These are phyloP conservation scores for Neurospora cerealis DNA, from an alignment of 495 filamentous ascomycete genomes.

Conservation along the genomic window DNA sequence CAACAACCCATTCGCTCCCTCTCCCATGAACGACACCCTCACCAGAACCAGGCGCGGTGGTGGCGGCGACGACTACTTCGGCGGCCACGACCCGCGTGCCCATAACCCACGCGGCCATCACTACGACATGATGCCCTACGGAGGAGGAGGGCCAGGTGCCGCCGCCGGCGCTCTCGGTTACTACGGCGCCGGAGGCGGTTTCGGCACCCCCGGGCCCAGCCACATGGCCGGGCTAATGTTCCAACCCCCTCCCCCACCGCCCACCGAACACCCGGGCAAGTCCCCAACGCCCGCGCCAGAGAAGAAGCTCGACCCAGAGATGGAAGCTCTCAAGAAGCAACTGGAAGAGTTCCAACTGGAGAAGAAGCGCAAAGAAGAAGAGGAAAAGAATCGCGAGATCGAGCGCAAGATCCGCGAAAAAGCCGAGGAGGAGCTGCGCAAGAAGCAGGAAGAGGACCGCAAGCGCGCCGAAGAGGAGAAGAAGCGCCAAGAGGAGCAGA, in stretches of 20 bases:
- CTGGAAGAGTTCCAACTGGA: constrained; percentile 28
- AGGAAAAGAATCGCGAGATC: constrained; percentile 31
- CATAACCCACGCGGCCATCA: constrained; percentile 19
- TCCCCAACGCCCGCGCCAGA: constrained; percentile 30
- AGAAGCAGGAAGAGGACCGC: constrained; percentile 26
- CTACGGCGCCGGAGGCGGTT: constrained; percentile 8
- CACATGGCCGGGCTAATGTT: constrained; percentile 33
- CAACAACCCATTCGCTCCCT: constrained; percentile 32
- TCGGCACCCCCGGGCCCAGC: constrained; percentile 19
- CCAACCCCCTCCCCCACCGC: constrained; percentile 34
- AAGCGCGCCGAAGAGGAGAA: constrained; percentile 25
- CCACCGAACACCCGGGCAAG: constrained; percentile 27
- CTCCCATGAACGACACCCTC: constrained; percentile 12
- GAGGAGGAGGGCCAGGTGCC: constrained; percentile 7
- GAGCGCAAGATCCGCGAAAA: constrained; percentile 37
- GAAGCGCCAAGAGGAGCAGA: constrained; percentile 21
- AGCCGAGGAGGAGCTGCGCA: constrained; percentile 28
- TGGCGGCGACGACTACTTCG: constrained; percentile 26
- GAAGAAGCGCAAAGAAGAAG: constrained; percentile 23
- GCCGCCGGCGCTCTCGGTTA: constrained; percentile 18
- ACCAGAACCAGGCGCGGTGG: not conserved
- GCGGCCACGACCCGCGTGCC: constrained; percentile 26
- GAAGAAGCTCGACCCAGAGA: constrained; percentile 34
- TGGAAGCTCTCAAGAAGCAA: constrained; percentile 31
- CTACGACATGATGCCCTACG: constrained; percentile 40